Base-by-base conservation (phyloP, 2,329 filamentous ascomycete genomes). In the Intubia oerlemansii region DNA sequence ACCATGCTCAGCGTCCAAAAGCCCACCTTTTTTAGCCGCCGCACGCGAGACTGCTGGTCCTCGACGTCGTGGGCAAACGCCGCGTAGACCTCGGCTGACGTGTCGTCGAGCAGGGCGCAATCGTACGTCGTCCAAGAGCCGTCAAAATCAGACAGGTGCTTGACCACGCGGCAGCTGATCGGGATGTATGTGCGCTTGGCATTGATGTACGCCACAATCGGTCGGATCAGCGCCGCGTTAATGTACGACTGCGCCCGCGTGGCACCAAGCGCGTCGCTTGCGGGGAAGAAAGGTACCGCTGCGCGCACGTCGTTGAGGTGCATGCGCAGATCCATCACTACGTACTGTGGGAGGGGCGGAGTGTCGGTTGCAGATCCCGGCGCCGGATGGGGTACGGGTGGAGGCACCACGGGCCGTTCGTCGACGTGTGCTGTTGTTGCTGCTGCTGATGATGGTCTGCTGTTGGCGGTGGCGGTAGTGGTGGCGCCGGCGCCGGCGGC, bases 121-220 rank as follows among this genome's bases (percentile, higher is more conserved):
- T 98, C 88, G 46, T 78, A 95, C 17, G 90, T 63, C 4, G 84
- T 85, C 88, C 88, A 95, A 40, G 77, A 79, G 19, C 88, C 88
- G 47, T 95, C 80, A 44, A 98, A 98, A 47, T 98, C 88, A 34
- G 65, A 65, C 12, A 72, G 65, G 6, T 72, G 70, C 56, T 98
- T 98, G 38, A 95, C 81, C 27, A 98, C 79, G 35, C 85, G 76
- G 52, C 88, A 95, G 41, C 75, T 78, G 42, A 98, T 81, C 16
- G 88, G 88, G 24, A 98, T 95, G 44, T 92, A 95, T 0, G 85
- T 91, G 44, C 74, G 75, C 47, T 82, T 80, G 24, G 81, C 79
- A 51, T 98, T 98, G 52, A 98, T 95, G 48, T 95, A 98, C 6
- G 88, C 88, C 23, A 98, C 84, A 35, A 98, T 98, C 11, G 88